Evolutionary conservation across 192 early-diverging fungal species (phyloP).

Genomic region (Backusella macrospora): DNA sequence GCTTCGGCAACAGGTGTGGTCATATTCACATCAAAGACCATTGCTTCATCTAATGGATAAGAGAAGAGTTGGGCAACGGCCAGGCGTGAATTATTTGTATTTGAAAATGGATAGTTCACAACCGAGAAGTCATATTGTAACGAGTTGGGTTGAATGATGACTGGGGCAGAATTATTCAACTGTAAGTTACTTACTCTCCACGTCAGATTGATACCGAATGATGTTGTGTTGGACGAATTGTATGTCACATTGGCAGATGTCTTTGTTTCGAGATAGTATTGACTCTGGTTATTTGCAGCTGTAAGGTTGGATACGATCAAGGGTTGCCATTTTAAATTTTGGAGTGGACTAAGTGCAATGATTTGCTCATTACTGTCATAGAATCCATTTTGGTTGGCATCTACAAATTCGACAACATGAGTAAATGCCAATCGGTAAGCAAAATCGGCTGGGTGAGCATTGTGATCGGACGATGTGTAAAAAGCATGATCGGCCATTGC

Average conservation of each 20-base stretch:
- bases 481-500: conserved; percentile 32
- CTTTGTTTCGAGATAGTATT: conserved; percentile 31
- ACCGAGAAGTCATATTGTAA: conserved; percentile 36
- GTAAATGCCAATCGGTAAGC: conserved; percentile 32
- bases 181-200: conserved; percentile 31
- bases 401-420: conserved; percentile 38
- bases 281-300: conserved; percentile 14
- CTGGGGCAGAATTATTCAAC: conserved; percentile 34
- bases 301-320: conserved; percentile 30
- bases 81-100: conserved; percentile 4
- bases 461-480: conserved; percentile 34
- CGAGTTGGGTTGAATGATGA: conserved; percentile 37
- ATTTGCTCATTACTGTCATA: conserved; percentile 35
- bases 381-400: conserved; percentile 38
- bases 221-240: conserved; percentile 10
- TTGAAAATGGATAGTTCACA: conserved; percentile 10
- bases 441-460: conserved; percentile 39
- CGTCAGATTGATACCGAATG: conserved; percentile 23
- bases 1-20: conserved; percentile 34
- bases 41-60: neutral
- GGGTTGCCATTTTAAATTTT: conserved; percentile 29
- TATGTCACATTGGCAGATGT: conserved; percentile 24
- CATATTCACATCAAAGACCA: conserved; percentile 36
- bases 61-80: conserved; percentile 36
- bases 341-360: conserved; percentile 23